These are phyloP conservation scores for Candida broadrunensis DNA, from an alignment of 805 yeast genomes.

Conservation along the genomic window DNA sequence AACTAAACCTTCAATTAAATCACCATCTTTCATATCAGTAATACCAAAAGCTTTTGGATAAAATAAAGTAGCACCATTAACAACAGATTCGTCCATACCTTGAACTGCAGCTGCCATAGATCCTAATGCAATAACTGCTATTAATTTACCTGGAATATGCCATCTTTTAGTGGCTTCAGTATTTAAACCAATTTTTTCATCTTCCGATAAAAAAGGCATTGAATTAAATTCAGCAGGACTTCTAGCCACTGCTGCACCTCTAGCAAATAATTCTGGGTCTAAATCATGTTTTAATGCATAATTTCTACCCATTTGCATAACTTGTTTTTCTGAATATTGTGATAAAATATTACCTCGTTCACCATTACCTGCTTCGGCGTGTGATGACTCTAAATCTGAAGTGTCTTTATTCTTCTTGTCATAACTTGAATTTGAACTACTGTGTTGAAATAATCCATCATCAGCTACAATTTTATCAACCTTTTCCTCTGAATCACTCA, in stretches of 20 bases:
- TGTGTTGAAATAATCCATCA: not conserved
- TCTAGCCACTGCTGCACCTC: conserved; percentile 60
- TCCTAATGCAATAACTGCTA: conserved; percentile 54
- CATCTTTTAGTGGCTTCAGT: conserved; percentile 41
- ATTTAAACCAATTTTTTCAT: conserved; percentile 49
- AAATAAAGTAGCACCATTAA: conserved; percentile 63
- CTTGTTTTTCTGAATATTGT: conserved; percentile 60
- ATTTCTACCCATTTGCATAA: conserved; percentile 65
- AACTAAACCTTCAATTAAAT: conserved; percentile 59
- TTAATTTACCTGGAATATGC: conserved; percentile 47
- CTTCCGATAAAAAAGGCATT: conserved; percentile 46
- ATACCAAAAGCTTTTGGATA: conserved; percentile 58
- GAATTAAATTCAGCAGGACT: conserved; percentile 55
- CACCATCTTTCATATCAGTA: conserved; percentile 35
- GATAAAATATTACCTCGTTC: conserved; percentile 46
- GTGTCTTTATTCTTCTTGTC: not conserved
- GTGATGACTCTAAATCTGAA: conserved; percentile 19
- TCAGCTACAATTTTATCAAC: not conserved
- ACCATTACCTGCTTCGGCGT: conserved; percentile 17
- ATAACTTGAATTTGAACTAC: not conserved
- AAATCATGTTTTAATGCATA: conserved; percentile 57
- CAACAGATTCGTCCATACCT: conserved; percentile 73
- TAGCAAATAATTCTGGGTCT: conserved; percentile 57
- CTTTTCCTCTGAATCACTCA: not conserved
- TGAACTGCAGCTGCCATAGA: conserved; percentile 72